Conservation (phyloP, 2,329 filamentous ascomycete genomes). For the Phialemoniopsis sp. region DNA sequence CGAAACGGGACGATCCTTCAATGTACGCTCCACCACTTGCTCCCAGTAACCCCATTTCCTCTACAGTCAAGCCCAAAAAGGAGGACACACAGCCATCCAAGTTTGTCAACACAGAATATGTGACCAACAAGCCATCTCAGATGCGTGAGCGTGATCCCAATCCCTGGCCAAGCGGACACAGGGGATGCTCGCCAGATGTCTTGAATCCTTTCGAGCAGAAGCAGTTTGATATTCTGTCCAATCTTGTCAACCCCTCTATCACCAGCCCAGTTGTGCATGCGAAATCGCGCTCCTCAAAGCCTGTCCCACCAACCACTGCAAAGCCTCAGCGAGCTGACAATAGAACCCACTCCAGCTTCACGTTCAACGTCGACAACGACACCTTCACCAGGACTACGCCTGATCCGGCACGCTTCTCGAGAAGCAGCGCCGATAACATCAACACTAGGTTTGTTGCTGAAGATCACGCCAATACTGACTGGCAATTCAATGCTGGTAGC, state of each 20-base stretch:
- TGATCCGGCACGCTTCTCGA: slow-evolving; percentile 36
- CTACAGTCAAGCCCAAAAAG: background rate
- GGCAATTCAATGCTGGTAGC: slow-evolving; percentile 49
- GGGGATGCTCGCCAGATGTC: too few relatives aligned
- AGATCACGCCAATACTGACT: slow-evolving; percentile 34
- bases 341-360: slow-evolving; percentile 39
- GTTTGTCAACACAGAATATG: too few relatives aligned
- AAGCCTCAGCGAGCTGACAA: slow-evolving; percentile 13
- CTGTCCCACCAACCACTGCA: background rate
- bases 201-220: slow-evolving; percentile 14
- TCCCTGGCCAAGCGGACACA: slow-evolving; percentile 5
- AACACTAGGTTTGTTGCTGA: slow-evolving; percentile 56
- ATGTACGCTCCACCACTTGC: slow-evolving; percentile 37
- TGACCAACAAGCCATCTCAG: too few relatives aligned
- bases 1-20: slow-evolving; percentile 29
- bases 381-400: slow-evolving; percentile 27
- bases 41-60: slow-evolving; percentile 2
- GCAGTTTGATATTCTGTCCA: slow-evolving; percentile 11
- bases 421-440: slow-evolving; percentile 54
- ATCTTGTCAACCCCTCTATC: slow-evolving; percentile 4
- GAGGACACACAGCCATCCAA: too few relatives aligned
- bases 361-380: slow-evolving; percentile 39
- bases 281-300: too few relatives aligned
- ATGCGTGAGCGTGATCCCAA: too few relatives aligned
- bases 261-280: too few relatives aligned